A percentile compares a stretch with the other conserved stretches of the same genome.
Conservation (phyloP, 495 filamentous ascomycete genomes). For the Apiosordaria backusii region DNA sequence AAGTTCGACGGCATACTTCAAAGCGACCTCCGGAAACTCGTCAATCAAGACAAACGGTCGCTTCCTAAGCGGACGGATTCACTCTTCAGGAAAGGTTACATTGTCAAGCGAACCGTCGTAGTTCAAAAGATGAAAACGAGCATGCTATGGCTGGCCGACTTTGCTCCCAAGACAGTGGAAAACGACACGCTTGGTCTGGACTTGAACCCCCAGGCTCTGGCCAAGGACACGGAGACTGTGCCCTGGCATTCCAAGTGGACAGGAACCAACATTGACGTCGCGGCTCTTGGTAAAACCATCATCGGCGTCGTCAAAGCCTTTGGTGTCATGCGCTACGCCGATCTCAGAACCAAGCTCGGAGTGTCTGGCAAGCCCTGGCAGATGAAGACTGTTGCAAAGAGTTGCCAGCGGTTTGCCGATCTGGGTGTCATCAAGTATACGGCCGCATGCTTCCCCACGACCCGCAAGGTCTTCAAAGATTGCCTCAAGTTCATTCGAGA, state of each 20-base stretch:
- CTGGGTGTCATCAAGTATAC: conserved; percentile 68
- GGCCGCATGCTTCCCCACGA: conserved; percentile 50
- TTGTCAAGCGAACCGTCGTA: conserved; percentile 71
- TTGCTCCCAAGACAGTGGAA: conserved; percentile 43
- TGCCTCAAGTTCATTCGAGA: conserved; percentile 74
- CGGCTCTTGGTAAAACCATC: conserved; percentile 44
- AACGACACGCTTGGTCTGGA: conserved; percentile 33
- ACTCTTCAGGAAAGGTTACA: conserved; percentile 74
- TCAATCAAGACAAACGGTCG: conserved; percentile 85
- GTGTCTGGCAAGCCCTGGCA: conserved; percentile 56
- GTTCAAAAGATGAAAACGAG: conserved; percentile 65
- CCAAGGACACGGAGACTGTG: conserved; percentile 42
- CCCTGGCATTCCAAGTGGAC: conserved; percentile 49
- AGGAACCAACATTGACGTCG: conserved; percentile 50
- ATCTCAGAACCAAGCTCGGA: conserved; percentile 62
- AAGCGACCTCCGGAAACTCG: conserved; percentile 67
- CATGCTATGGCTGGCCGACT: conserved; percentile 59
- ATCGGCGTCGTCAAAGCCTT: conserved; percentile 48
- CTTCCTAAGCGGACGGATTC: conserved; percentile 76
- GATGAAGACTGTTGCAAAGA: conserved; percentile 64
- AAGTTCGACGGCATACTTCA: conserved; percentile 72
- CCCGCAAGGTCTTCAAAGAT: conserved; percentile 48
- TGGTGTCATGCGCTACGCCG: conserved; percentile 48
- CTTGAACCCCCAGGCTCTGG: conserved; percentile 28
- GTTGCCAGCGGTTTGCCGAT: conserved; percentile 63